A percentile compares a stretch with the other conserved stretches of the same genome.
phyloP scores from a whole-genome alignment of 495 filamentous ascomycete genomes.

The Massariosphaeria phaeospora region DNA sequence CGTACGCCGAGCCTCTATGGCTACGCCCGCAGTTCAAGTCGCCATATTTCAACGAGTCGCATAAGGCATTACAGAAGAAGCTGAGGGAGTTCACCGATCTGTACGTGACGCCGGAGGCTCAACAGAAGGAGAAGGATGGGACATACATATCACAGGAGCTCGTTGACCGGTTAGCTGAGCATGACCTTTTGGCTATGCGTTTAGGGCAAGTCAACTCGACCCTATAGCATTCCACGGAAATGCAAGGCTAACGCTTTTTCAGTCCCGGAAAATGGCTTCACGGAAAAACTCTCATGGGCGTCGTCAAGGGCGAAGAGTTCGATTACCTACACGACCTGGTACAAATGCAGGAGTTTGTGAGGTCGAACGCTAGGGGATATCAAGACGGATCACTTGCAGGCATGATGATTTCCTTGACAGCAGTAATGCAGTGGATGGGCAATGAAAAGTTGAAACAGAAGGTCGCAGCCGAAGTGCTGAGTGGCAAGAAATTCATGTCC shows the following conservation, averaged over 20 bases:
- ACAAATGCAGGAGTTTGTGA: conserved; percentile 65
- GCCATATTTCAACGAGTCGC: conserved; percentile 77
- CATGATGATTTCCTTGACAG: conserved; percentile 79
- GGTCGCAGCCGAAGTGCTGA: conserved; percentile 66
- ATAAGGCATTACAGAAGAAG: conserved; percentile 64
- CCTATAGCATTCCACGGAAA: too few relatives aligned
- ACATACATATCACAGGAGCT: conserved; percentile 70
- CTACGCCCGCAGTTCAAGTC: conserved; percentile 71
- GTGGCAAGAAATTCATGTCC: conserved; percentile 80
- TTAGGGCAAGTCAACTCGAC: too few relatives aligned
- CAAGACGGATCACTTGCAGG: conserved; percentile 63
- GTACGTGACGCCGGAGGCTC: conserved; percentile 67
- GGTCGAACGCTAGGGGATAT: conserved; percentile 54
- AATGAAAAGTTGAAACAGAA: conserved; percentile 60
- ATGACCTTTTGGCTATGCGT: conserved; percentile 73
- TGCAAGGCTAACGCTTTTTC: too few relatives aligned
- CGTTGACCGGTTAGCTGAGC: conserved; percentile 70
- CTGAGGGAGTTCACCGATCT: conserved; percentile 69
- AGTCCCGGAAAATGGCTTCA: conserved; percentile 82
- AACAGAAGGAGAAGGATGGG: conserved; percentile 71
- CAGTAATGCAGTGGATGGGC: conserved; percentile 72
- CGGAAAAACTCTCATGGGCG: conserved; percentile 60
- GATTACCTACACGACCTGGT: conserved; percentile 86
- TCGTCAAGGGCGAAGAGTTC: conserved; percentile 71
- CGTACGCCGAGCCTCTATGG: conserved; percentile 80